phyloP scores from a whole-genome alignment of 2,329 filamentous ascomycete species.

The Penicillium sp. region DNA sequence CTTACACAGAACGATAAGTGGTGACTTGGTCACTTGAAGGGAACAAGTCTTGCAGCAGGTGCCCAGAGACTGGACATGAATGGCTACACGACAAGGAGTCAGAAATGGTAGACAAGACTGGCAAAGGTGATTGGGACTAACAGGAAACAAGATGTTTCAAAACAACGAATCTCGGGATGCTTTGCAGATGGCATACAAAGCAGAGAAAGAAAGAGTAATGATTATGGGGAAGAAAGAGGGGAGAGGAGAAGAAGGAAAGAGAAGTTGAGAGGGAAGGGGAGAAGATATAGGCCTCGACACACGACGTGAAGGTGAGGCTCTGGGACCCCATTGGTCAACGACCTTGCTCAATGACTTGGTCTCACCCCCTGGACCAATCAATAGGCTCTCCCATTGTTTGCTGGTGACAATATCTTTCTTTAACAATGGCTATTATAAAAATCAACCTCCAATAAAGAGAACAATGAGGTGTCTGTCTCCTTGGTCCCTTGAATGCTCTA shows the following conservation, averaged over 20 bases:
- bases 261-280: not conserved
- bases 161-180: not conserved
- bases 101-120: not conserved
- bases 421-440: conserved; percentile 1
- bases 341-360: not conserved
- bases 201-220: not conserved
- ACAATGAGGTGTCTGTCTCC: not conserved
- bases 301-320: not conserved
- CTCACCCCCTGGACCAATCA: not conserved
- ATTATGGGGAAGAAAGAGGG: not conserved
- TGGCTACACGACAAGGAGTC: not conserved
- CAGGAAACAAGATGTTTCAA: not conserved
- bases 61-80: not conserved
- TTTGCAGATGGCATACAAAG: not conserved
- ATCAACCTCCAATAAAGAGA: not conserved
- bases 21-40: too few species aligned
- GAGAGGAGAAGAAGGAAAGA: not conserved
- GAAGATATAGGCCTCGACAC: not conserved
- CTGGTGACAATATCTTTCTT: not conserved
- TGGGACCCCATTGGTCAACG: not conserved
- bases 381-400: not conserved
- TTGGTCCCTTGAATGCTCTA: not conserved
- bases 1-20: not conserved
- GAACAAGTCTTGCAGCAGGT: not conserved
- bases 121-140: not conserved